phyloP scores from a whole-genome alignment of 208 protist species.

The Phytomonas francai region DNA sequence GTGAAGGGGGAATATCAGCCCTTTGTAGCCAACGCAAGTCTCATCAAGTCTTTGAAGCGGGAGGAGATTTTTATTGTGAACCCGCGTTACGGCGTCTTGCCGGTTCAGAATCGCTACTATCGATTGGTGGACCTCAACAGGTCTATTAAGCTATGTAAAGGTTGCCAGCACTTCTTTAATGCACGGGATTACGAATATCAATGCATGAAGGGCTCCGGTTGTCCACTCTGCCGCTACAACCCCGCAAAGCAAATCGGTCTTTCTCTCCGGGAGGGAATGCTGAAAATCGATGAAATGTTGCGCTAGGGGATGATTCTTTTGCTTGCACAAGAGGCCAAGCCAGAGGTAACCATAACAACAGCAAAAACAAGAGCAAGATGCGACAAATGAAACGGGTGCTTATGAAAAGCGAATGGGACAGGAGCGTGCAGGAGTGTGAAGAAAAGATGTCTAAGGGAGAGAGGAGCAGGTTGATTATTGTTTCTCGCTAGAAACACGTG shows the following conservation, averaged over 20 bases:
- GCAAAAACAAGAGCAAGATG: background rate
- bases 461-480: background rate
- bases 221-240: constrained; percentile 85
- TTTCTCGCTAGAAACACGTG: background rate
- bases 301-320: background rate
- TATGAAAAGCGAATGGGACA: background rate
- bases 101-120: constrained; percentile 85
- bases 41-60: constrained; percentile 68
- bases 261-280: constrained; percentile 57
- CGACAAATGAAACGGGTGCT: background rate
- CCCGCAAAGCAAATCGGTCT: constrained; percentile 44
- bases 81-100: constrained; percentile 45
- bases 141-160: constrained; percentile 70
- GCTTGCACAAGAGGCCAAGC: background rate
- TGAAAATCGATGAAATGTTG: constrained; percentile 5
- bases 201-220: constrained; percentile 81
- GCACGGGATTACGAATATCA: constrained; percentile 87
- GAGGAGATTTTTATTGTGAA: constrained; percentile 89
- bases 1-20: constrained; percentile 72
- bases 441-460: background rate
- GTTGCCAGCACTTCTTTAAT: constrained; percentile 94
- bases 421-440: background rate
- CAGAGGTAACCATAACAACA: background rate
- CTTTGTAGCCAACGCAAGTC: constrained; percentile 69
- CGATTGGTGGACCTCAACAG: constrained; percentile 72